phyloP scores from a whole-genome alignment of 169 alveolate genomes.

The Eimeria acervulina region DNA sequence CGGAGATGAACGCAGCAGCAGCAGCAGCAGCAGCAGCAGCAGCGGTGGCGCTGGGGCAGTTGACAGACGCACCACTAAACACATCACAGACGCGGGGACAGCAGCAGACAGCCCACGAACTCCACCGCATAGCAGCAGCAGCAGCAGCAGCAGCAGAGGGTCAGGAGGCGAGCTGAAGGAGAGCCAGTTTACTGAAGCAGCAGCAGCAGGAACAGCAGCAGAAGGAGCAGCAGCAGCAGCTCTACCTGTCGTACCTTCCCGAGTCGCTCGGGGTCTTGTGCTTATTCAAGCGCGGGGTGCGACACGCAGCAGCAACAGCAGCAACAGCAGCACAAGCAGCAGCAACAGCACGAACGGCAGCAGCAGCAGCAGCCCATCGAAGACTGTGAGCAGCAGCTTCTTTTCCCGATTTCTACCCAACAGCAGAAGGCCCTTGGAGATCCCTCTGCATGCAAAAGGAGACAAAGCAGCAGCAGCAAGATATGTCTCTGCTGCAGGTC shows the following conservation, averaged over 20 bases:
- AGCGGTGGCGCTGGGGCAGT: background rate
- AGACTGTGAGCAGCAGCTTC: slow-evolving; percentile 7
- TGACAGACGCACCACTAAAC: background rate
- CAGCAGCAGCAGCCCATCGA: slow-evolving; percentile 34
- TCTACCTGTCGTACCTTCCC: too few relatives aligned
- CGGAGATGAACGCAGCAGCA: too few relatives aligned
- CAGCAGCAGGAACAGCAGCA: too few relatives aligned
- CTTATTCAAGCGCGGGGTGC: too few relatives aligned
- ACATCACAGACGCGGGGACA: background rate
- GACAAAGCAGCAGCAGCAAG: background rate
- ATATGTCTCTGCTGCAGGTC: background rate
- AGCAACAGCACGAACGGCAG: background rate
- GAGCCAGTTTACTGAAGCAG: too few relatives aligned
- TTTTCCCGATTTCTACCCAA: background rate
- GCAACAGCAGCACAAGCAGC: too few relatives aligned
- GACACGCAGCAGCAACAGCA: too few relatives aligned
- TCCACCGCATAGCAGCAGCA: background rate
- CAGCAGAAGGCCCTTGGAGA: background rate
- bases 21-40: slow-evolving; percentile 49
- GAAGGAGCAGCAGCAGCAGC: too few relatives aligned
- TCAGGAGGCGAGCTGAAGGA: too few relatives aligned
- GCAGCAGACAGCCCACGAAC: background rate
- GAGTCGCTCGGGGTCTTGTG: too few relatives aligned
- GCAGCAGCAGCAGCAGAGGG: background rate
- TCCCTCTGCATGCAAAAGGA: background rate